Percentiles rank a stretch among this genome's conserved stretches.
Evolutionary conservation across 2,329 filamentous ascomycete genomes (phyloP).

Genomic region (Colletotrichum sp.): DNA sequence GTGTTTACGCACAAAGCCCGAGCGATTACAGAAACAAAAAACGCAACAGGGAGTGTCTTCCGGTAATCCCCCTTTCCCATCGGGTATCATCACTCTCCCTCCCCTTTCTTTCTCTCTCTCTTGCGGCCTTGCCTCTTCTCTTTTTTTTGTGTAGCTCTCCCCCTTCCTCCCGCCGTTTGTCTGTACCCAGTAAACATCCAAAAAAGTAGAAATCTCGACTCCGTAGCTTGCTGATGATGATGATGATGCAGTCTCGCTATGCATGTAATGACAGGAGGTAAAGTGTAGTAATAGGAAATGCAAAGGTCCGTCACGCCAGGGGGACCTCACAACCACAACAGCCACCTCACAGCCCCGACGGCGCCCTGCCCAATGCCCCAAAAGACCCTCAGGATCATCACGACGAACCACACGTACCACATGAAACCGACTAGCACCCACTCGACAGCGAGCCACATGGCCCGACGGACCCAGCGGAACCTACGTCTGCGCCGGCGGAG

Average conservation of each 20-base stretch:
- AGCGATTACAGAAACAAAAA: neutral
- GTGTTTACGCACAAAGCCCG: neutral
- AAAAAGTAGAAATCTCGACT: neutral
- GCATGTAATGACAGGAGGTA: constrained; percentile 10
- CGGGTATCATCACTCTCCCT: constrained; percentile 15
- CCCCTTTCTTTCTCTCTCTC: neutral
- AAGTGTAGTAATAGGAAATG: neutral
- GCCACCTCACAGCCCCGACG: constrained; percentile 72
- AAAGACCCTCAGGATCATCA: constrained; percentile 75
- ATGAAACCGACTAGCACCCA: constrained; percentile 88
- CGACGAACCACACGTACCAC: constrained; percentile 94
- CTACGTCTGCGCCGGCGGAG: constrained; percentile 70
- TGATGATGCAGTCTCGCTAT: constrained; percentile 6
- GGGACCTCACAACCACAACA: constrained; percentile 73
- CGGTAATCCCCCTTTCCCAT: neutral
- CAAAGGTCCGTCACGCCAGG: too few species aligned
- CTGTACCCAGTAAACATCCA: neutral
- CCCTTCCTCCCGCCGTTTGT: neutral
- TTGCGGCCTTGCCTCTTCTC: neutral
- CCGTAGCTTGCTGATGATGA: neutral
- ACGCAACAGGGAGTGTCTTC: neutral
- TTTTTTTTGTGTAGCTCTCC: neutral
- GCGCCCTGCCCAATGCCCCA: constrained; percentile 67
- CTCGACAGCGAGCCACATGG: constrained; percentile 83
- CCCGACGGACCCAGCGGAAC: constrained; percentile 76